Evolutionary conservation across 805 yeast genomes (phyloP).

Genomic region (Ogataea dorogensis): DNA sequence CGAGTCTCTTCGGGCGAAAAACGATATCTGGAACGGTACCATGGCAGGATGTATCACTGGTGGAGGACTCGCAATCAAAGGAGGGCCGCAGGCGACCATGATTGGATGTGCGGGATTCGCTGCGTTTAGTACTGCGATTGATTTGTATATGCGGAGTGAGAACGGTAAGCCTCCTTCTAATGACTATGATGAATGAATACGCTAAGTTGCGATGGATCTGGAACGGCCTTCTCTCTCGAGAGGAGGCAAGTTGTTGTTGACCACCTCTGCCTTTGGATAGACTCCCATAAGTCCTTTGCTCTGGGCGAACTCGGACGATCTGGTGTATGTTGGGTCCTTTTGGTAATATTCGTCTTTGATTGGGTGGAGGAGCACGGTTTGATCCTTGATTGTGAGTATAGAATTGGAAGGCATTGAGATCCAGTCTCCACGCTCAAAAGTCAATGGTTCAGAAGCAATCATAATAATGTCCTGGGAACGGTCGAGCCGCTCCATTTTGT

Average conservation of each 20-base stretch:
- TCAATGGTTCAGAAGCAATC: slow-evolving; percentile 92
- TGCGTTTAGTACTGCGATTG: slow-evolving; percentile 88
- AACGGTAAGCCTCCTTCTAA: slow-evolving; percentile 78
- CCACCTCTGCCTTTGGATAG: slow-evolving; percentile 63
- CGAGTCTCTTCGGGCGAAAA: slow-evolving; percentile 83
- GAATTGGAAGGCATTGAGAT: slow-evolving; percentile 95
- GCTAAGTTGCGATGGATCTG: slow-evolving; percentile 18
- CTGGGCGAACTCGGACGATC: slow-evolving; percentile 82
- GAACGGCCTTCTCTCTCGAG: slow-evolving; percentile 68
- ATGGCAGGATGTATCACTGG: slow-evolving; percentile 96
- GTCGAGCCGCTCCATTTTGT: slow-evolving; percentile 90
- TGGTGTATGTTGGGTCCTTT: slow-evolving; percentile 59
- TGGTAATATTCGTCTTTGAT: slow-evolving; percentile 86
- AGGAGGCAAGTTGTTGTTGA: slow-evolving; percentile 64
- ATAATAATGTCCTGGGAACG: slow-evolving; percentile 92
- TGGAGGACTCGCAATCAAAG: slow-evolving; percentile 87
- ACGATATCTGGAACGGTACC: slow-evolving; percentile 88
- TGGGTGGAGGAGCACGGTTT: slow-evolving; percentile 88
- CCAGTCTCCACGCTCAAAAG: slow-evolving; percentile 98
- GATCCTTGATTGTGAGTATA: slow-evolving; percentile 72
- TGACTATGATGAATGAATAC: slow-evolving; percentile 65
- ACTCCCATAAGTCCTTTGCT: slow-evolving; percentile 92
- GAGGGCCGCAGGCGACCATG: slow-evolving; percentile 90
- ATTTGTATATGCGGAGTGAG: slow-evolving; percentile 81
- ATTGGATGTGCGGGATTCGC: slow-evolving; percentile 98